Evolutionary conservation across 2,329 filamentous ascomycete genomes (phyloP), one percentile per base, ranked within the genome.

Genomic region (Fusarium sp.): DNA sequence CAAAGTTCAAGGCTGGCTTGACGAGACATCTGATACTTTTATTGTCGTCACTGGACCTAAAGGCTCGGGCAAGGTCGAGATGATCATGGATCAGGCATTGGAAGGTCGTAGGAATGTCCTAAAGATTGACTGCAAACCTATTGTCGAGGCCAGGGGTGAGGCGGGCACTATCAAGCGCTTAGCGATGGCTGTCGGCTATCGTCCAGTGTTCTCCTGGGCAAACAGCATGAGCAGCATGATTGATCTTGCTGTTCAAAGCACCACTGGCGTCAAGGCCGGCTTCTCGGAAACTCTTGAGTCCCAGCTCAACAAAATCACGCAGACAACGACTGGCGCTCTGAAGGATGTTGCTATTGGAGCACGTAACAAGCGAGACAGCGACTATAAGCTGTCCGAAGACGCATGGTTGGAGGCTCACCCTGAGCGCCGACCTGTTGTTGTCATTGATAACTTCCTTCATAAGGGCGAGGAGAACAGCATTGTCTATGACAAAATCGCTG

Each of bases 141-240:
- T 98, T 12, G 91, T 95, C 60, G 95, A 98, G 77, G 94, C 95
- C 2, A 88, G 92, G 54, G 94, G 96, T 7, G 96, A 99, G 74
- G 89, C 90, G 9, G 88, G 89, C 4, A 97, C 92, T 1, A 97
- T 99, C 72, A 88, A 88, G 62, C 89, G 91, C 39, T 89, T 96
- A 7, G 96, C 95, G 1, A 81, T 83, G 2, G 88, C 94, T 67
- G 94, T 98, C 47, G 95, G 96, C 10, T 98, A 97, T 76, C 86
- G 92, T 10, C 96, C 96, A 0, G 89, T 99, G 1, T 99, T 99
- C 77, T 96, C 93, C 0, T 98, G 94, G 92, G 91, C 96, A 80
- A 97, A 98, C 78, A 97, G 89, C 74, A 88, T 98, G 68, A 97
- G 92, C 79, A 97, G 94, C 76, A 88, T 97, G 80, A 84, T 97